phyloP scores from a whole-genome alignment of 2,329 filamentous ascomycete genomes.

The Pseudopyricularia cyperi region DNA sequence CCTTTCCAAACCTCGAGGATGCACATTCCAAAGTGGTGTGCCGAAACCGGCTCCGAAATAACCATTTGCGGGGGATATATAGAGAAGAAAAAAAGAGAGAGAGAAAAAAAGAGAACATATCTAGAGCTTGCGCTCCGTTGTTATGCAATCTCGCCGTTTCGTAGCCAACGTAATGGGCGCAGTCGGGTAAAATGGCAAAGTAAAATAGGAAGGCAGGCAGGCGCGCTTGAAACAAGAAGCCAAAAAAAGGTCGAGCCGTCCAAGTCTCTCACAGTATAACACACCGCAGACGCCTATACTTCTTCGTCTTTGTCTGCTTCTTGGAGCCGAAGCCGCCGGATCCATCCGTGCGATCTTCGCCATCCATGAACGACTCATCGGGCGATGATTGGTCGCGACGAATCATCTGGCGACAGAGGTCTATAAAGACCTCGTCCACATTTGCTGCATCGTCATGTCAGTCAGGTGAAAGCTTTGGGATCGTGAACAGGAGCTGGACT shows the following conservation, averaged over 20 bases:
- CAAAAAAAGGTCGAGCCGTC: neutral
- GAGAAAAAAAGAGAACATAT: neutral
- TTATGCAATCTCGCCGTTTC: neutral
- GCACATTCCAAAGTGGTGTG: neutral
- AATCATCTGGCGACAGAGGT: slow-evolving; percentile 74
- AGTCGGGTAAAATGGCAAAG: neutral
- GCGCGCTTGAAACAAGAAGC: too few species aligned
- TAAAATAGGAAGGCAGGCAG: neutral
- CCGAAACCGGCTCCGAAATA: neutral
- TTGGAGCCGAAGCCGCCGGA: slow-evolving; percentile 15
- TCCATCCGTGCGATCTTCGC: slow-evolving; percentile 27
- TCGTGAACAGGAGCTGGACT: slow-evolving; percentile 3
- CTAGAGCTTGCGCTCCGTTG: neutral
- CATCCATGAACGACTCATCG: slow-evolving; percentile 18
- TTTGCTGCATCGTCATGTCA: slow-evolving; percentile 39
- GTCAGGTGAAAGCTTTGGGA: neutral
- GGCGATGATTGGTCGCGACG: slow-evolving; percentile 47
- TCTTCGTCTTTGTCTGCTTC: slow-evolving; percentile 16
- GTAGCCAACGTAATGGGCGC: neutral
- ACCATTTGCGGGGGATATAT: neutral
- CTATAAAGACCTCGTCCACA: slow-evolving; percentile 80
- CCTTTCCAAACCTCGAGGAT: neutral
- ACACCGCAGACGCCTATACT: slow-evolving; percentile 23
- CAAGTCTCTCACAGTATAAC: slow-evolving; percentile 25
- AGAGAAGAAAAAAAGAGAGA: neutral